Conservation (phyloP, 805 yeast genomes). For the Ogataea kodamae region DNA sequence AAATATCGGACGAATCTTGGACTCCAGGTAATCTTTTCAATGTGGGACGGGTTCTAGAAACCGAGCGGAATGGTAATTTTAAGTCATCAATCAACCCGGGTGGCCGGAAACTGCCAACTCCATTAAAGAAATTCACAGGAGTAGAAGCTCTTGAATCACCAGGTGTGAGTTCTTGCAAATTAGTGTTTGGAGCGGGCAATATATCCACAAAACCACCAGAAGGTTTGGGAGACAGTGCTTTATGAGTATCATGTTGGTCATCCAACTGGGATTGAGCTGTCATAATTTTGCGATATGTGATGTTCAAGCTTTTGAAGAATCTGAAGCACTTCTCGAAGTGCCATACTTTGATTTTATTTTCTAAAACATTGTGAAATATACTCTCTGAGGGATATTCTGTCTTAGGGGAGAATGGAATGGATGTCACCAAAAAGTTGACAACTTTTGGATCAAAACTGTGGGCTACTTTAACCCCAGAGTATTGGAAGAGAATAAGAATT, state of each 20-base stretch:
- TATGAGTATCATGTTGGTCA: conserved; percentile 4
- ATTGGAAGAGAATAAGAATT: conserved; percentile 42
- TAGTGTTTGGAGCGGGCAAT: conserved; percentile 20
- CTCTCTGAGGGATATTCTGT: conserved; percentile 41
- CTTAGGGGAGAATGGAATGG: conserved; percentile 39
- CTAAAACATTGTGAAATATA: conserved; percentile 44
- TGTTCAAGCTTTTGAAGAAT: conserved; percentile 49
- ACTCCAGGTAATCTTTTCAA: conserved; percentile 23
- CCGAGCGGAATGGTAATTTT: conserved; percentile 26
- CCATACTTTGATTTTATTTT: conserved; percentile 54
- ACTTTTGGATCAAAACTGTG: conserved; percentile 42
- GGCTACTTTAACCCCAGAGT: conserved; percentile 45
- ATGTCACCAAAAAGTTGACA: conserved; percentile 46
- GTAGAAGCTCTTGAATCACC: conserved; percentile 20
- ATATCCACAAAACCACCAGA: conserved; percentile 20
- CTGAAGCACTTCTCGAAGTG: conserved; percentile 55
- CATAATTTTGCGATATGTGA: conserved; percentile 36
- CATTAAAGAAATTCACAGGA: conserved; percentile 10
- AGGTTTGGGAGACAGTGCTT: conserved; percentile 8
- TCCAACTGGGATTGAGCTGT: conserved; percentile 24
- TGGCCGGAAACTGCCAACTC: conserved; percentile 11
- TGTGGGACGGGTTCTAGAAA: conserved; percentile 24
- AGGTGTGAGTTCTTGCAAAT: conserved; percentile 13
- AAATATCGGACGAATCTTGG: conserved; percentile 38
- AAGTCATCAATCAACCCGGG: conserved; percentile 31